Base-by-base conservation (phyloP, 2,329 filamentous ascomycete genomes). In the Talaromyces sp. region DNA sequence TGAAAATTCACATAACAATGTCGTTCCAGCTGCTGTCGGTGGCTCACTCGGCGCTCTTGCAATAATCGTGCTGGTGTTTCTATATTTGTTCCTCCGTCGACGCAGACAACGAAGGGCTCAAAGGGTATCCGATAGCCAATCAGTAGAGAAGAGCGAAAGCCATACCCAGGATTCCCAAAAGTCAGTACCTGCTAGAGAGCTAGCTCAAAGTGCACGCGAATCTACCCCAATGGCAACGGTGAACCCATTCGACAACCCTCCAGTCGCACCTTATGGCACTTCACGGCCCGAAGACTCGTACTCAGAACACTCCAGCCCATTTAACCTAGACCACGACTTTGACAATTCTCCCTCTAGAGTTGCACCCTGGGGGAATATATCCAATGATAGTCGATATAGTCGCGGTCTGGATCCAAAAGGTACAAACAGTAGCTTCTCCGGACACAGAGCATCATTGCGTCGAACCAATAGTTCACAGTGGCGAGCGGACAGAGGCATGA, bases 401-500 rank as follows among this genome's bases (percentile, higher is more conserved):
- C 26, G 49, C 26, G 19, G 49, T 11, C 14, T 27, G 17, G 49
- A 29, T 21, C 27, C 13, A 14, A 27, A 8, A 52, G 31, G 19
- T 29, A 29, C 49, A 27, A 52, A 27, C 11, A 52, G 49, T 52
- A 52, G 24, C 11, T 11, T 54, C 21, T 38, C 53, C 26, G 53
- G 31, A 41, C 29, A 7, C 17, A 35, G 53, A 35, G 13, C 4
- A 26, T 24, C 29, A 55, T 29, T 29, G 19, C 26, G 49, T 14
- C 49, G 27, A 52, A 29, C 49, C 24, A 52, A 52, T 29, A 52
- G 49, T 29, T 52, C 49, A n/a, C 49, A 52, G 17, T 52, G 24
- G 49, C 49, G 49, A n/a, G 24, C 21, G 14, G 49, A 52, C n/a
- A n/a, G 26, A 17, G 13, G 56, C 53, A 62, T 64, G 19, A 73